A percentile compares a stretch with the other conserved stretches of the same genome.
Conservation (phyloP, 192 early-diverging fungal genomes). For the Pilaira anomala region DNA sequence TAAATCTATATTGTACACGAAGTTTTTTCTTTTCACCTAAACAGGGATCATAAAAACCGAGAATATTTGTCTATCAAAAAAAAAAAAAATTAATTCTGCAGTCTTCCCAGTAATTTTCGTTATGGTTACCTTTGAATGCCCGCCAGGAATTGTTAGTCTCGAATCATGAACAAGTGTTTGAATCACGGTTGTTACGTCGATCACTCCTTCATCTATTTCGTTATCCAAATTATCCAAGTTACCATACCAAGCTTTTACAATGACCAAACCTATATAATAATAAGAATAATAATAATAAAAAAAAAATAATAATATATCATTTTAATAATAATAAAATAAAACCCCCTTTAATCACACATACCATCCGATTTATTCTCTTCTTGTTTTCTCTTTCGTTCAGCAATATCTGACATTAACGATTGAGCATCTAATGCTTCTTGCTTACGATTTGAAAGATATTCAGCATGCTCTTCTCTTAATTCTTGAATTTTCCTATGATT, state of each 20-base stretch:
- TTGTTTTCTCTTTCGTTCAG: conserved; percentile 62
- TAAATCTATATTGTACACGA: conserved; percentile 18
- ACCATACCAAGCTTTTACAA: conserved; percentile 87
- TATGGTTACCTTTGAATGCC: conserved; percentile 74
- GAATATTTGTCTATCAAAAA: conserved; percentile 14
- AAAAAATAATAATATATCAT: no score
- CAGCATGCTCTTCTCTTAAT: conserved; percentile 61
- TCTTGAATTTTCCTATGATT: conserved; percentile 50
- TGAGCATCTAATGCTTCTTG: conserved; percentile 79
- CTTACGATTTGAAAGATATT: conserved; percentile 60
- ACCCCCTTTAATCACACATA: conserved; percentile 4
- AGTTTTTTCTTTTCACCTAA: conserved; percentile 13
- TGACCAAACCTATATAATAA: conserved; percentile 58
- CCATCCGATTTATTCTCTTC: conserved; percentile 58
- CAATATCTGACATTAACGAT: conserved; percentile 63
- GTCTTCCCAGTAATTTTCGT: background rate
- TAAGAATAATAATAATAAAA: no score
- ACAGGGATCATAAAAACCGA: conserved; percentile 17
- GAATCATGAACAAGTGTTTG: conserved; percentile 82
- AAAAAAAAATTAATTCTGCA: background rate
- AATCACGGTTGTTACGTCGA: conserved; percentile 86
- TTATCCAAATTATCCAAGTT: conserved; percentile 78
- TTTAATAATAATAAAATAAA: background rate
- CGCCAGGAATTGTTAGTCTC: conserved; percentile 84
- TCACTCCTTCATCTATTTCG: conserved; percentile 28